Base-by-base conservation (phyloP, 345 rosid species). In the Atalantia buxifolia region DNA sequence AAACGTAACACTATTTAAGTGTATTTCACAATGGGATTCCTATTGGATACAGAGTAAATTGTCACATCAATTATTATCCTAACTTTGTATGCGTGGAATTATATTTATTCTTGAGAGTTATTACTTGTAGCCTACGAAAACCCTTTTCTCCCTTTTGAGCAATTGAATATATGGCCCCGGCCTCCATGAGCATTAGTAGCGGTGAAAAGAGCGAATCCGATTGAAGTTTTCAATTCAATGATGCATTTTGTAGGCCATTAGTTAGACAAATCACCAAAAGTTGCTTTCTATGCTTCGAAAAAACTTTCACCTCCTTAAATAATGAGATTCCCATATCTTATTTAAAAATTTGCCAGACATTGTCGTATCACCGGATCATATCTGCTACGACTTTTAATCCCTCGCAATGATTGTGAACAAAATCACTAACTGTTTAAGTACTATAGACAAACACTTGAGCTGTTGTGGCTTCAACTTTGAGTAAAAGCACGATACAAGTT, bases 241-340 rank as follows among this genome's bases (percentile, higher is more conserved):
- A 64, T 71, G 72, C 27, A 61, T 70, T 81, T 30, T 76, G 80
- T 81, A 30, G 28, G 69, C 68, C 77, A 71, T 65, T 31, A 40
- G 16, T 45, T 45, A 13, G 50, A 45, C 50, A 45, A 45, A 45
- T 12, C 50, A 45, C 50, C 50, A 45, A 45, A 42, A 53, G 57
- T 38, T 75, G 79, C 76, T 80, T 38, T 76, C 79, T 7, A 42
- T 69, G 10, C 36, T 66, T 74, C 35, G 76, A 67, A 61, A 73
- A 25, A 56, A 35, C 36, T 18, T 33, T 72, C n/a, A 33, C 65
- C 7, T 33, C 62, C 30, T 31, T 36, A 35, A 59, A 56, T n/a
- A 56, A 56, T 72, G 28, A 56, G 28, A 72, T 72, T 72, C 48
- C n/a, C 67, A 9, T 1, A 10, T 24, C 60, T 24, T 8, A 33